phyloP scores from a whole-genome alignment of 495 filamentous ascomycete species.

The Trichoderma orchidacearum region DNA sequence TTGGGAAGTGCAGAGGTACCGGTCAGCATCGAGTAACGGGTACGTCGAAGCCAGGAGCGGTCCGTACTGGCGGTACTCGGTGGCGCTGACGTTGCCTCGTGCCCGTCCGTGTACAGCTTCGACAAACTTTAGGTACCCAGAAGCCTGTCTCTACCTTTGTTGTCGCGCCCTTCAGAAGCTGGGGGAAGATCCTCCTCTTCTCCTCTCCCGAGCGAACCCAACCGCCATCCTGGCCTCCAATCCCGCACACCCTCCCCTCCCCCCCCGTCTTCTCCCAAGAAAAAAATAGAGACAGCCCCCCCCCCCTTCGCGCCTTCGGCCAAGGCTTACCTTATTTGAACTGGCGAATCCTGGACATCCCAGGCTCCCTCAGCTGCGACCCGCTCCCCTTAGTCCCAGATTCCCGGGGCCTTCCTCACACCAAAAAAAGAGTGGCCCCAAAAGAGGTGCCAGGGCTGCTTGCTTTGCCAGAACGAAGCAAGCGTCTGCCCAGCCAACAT shows the following conservation, averaged over 20 bases:
- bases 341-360: not conserved
- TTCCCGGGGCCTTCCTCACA: not conserved
- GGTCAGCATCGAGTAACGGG: too few relatives aligned
- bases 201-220: not conserved
- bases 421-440: not conserved
- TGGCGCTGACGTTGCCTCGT: too few relatives aligned
- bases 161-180: not conserved
- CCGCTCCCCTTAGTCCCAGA: not conserved
- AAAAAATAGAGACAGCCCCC: not conserved
- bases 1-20: too few relatives aligned
- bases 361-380: constrained; percentile 1
- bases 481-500: not conserved
- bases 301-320: not conserved
- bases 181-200: not conserved
- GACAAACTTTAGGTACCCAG: not conserved
- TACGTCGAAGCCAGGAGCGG: too few relatives aligned
- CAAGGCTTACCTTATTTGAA: not conserved
- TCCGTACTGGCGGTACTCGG: too few relatives aligned
- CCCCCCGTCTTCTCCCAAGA: not conserved
- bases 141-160: too few relatives aligned
- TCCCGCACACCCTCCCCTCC: not conserved
- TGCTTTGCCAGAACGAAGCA: not conserved
- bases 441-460: not conserved
- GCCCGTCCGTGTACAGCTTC: too few relatives aligned
- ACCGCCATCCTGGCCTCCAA: not conserved